Evolutionary conservation across 2,329 filamentous ascomycete genomes (phyloP).

Genomic region (Rhinocladiella similis): DNA sequence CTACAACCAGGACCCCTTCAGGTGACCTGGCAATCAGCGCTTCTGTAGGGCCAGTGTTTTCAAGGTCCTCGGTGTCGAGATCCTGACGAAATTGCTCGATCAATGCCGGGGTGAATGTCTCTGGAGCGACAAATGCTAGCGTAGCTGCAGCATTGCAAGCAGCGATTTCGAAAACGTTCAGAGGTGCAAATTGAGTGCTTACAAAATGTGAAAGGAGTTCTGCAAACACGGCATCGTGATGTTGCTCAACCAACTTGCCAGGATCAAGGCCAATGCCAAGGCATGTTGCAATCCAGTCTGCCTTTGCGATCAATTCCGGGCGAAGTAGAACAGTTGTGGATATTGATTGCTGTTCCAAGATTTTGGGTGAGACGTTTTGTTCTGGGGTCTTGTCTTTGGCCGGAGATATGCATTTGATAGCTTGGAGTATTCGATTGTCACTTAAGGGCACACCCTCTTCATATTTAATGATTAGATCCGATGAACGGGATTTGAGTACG

Average conservation of each 20-base stretch:
- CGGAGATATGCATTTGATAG: constrained; percentile 49
- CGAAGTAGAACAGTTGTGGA: constrained; percentile 76
- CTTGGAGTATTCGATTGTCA: constrained; percentile 65
- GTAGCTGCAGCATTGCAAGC: constrained; percentile 86
- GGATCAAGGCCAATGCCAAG: constrained; percentile 80
- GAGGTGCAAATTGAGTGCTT: constrained; percentile 27
- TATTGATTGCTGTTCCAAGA: constrained; percentile 70
- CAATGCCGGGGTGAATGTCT: constrained; percentile 73
- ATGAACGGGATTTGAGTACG: constrained; percentile 61
- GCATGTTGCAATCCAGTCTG: constrained; percentile 87
- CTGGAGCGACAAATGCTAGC: constrained; percentile 88
- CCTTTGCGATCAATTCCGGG: constrained; percentile 71
- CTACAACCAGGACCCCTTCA: constrained; percentile 83
- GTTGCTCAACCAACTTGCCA: constrained; percentile 68
- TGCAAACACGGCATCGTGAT: constrained; percentile 64
- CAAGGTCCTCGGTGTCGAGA: constrained; percentile 68
- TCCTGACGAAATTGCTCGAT: constrained; percentile 73
- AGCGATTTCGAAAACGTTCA: constrained; percentile 60
- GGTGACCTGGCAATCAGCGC: constrained; percentile 90
- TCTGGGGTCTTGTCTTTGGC: constrained; percentile 30
- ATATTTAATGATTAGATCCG: constrained; percentile 3
- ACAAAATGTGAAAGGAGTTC: constrained; percentile 42
- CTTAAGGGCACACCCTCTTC: constrained; percentile 54
- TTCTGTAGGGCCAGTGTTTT: constrained; percentile 77
- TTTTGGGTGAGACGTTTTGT: constrained; percentile 45